A percentile compares a stretch with the other conserved stretches of the same genome.
These are phyloP conservation scores for Dissoconium aciculare DNA, from an alignment of 2,329 filamentous ascomycete genomes.

Conservation along the genomic window DNA sequence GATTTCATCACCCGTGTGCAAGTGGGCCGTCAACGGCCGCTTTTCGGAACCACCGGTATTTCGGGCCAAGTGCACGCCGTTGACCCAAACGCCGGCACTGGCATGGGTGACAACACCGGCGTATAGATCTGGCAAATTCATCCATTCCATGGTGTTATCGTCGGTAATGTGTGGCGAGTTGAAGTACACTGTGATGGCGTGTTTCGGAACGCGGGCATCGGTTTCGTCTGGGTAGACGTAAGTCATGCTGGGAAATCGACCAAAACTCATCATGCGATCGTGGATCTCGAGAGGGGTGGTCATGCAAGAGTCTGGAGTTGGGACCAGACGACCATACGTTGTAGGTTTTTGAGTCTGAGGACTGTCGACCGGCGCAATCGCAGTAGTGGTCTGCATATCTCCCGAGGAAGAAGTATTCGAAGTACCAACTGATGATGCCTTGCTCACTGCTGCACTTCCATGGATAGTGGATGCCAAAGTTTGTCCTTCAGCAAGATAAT, in stretches of 20 bases:
- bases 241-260: conserved; percentile 55
- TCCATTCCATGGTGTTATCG: conserved; percentile 37
- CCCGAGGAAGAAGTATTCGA: conserved; percentile 1
- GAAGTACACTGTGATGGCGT: conserved; percentile 63
- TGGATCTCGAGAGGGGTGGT: conserved; percentile 50
- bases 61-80: conserved; percentile 50
- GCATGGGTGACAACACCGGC: conserved; percentile 69
- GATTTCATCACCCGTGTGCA: conserved; percentile 65
- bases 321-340: conserved; percentile 50
- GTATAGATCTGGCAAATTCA: conserved; percentile 40
- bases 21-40: conserved; percentile 44
- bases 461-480: conserved; percentile 7
- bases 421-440: conserved; percentile 4
- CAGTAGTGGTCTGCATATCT: background rate
- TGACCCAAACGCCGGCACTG: conserved; percentile 60
- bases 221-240: conserved; percentile 45
- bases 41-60: conserved; percentile 32
- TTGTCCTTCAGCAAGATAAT: conserved; percentile 5
- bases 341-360: conserved; percentile 21
- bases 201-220: conserved; percentile 65
- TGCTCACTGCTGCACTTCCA: conserved; percentile 5
- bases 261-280: conserved; percentile 59
- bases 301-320: conserved; percentile 50
- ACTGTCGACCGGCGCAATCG: conserved; percentile 14
- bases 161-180: conserved; percentile 55